Conservation (phyloP, 345 rosid species). For the Adansonia digitata region DNA sequence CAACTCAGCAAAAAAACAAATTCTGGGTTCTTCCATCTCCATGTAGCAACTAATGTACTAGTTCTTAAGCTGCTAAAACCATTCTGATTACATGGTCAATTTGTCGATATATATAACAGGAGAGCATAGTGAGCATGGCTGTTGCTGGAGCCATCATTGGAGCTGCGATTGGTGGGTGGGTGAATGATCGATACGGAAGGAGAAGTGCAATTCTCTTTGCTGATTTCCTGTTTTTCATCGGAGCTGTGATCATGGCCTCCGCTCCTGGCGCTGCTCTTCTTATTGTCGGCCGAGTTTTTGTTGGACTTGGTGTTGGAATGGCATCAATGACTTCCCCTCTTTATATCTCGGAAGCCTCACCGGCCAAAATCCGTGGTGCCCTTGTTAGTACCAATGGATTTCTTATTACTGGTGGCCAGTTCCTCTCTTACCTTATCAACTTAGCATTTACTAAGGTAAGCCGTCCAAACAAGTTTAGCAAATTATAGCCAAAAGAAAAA, state of each 20-base stretch:
- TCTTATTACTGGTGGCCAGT: conserved; percentile 89
- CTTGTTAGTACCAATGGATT: conserved; percentile 81
- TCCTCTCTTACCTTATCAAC: conserved; percentile 82
- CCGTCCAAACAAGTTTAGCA: background rate
- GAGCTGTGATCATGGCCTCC: conserved; percentile 75
- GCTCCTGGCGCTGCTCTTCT: conserved; percentile 57
- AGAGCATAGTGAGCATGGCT: conserved; percentile 91
- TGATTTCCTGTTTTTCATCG: conserved; percentile 67
- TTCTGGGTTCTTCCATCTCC: background rate
- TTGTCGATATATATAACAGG: conserved; percentile 35
- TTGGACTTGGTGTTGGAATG: conserved; percentile 88
- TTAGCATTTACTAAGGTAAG: conserved; percentile 69
- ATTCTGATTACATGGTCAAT: background rate
- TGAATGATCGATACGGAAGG: conserved; percentile 67
- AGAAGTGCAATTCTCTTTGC: conserved; percentile 50
- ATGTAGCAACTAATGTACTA: background rate
- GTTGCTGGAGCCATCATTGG: conserved; percentile 82
- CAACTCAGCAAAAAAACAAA: background rate
- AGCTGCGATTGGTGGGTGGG: conserved; percentile 84
- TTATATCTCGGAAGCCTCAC: conserved; percentile 92
- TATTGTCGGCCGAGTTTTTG: conserved; percentile 66
- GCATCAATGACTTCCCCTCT: conserved; percentile 91
- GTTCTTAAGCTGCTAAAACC: background rate
- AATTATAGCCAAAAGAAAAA: background rate
- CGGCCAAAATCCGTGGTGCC: conserved; percentile 80